Percentiles rank a stretch among this genome's conserved stretches.
Conservation (phyloP, 2,329 filamentous ascomycete species). For the Leptographium lundbergii region DNA sequence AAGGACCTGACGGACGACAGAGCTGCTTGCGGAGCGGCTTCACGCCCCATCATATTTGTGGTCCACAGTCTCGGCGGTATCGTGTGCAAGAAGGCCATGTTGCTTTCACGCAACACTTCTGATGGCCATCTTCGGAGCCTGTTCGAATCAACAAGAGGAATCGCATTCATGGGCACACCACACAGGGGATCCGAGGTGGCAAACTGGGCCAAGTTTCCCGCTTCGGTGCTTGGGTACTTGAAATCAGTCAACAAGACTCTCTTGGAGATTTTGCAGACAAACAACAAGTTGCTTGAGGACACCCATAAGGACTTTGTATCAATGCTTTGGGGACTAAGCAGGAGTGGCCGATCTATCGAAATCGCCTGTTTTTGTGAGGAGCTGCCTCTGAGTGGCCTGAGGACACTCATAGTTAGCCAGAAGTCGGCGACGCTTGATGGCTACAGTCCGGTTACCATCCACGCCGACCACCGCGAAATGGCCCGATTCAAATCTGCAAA, state of each 20-base stretch:
- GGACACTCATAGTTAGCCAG: neutral
- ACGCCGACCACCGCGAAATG: constrained; percentile 21
- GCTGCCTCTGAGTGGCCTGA: neutral
- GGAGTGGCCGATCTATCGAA: neutral
- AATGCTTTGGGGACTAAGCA: neutral
- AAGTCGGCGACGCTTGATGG: neutral
- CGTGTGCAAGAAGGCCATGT: constrained; percentile 24
- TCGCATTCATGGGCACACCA: constrained; percentile 27
- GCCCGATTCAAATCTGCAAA: constrained; percentile 18
- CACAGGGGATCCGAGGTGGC: constrained; percentile 23
- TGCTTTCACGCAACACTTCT: constrained; percentile 18
- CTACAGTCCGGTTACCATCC: constrained; percentile 14
- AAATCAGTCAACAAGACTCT: constrained; percentile 20
- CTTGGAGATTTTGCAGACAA: constrained; percentile 15
- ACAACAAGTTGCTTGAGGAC: constrained; percentile 15
- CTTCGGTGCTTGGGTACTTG: constrained; percentile 16
- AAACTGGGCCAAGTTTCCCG: constrained; percentile 20
- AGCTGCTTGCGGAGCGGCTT: constrained; percentile 5
- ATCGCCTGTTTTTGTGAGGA: neutral
- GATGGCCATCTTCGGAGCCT: constrained; percentile 19
- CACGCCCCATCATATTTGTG: constrained; percentile 22
- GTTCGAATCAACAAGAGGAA: constrained; percentile 15
- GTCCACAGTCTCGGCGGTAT: constrained; percentile 21
- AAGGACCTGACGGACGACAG: constrained; percentile 16
- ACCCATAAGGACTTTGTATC: neutral